Conservation (phyloP, 768 basidiomycete species). For the Hemileccinum rubropunctum region DNA sequence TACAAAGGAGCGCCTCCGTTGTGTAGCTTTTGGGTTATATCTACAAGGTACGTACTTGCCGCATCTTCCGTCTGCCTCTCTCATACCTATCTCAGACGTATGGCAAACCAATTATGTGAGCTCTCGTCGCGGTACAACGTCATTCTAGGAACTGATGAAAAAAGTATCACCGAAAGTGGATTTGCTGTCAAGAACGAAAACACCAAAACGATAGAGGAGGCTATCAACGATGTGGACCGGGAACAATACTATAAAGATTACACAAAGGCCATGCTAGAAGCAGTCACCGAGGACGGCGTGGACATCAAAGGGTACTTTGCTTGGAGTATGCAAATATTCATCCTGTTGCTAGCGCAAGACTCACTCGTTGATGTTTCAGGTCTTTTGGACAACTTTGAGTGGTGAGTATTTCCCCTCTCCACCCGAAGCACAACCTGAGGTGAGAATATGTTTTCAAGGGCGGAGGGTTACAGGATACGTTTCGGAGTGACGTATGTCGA, state of each 20-base stretch:
- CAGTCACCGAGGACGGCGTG: constrained; percentile 65
- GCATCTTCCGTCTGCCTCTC: too few relatives aligned
- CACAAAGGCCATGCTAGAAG: constrained; percentile 51
- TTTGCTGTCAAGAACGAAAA: constrained; percentile 71
- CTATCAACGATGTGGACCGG: constrained; percentile 58
- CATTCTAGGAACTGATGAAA: not conserved
- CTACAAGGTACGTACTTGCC: constrained; percentile 44
- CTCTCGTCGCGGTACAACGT: not conserved
- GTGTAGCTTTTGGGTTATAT: constrained; percentile 62
- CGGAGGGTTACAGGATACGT: constrained; percentile 65
- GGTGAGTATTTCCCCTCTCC: constrained; percentile 29
- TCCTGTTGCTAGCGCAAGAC: constrained; percentile 18
- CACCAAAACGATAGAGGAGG: constrained; percentile 50
- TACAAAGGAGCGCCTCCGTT: too few relatives aligned
- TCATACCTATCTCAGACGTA: constrained; percentile 32
- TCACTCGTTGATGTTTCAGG: constrained; percentile 33
- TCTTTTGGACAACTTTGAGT: constrained; percentile 74
- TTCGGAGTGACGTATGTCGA: constrained; percentile 77
- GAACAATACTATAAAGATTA: constrained; percentile 67
- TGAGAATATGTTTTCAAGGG: constrained; percentile 31
- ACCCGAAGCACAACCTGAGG: too few relatives aligned
- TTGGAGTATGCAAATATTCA: constrained; percentile 47
- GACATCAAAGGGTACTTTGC: constrained; percentile 66
- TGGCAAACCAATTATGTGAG: constrained; percentile 56
- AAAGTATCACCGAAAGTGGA: constrained; percentile 72